Percentiles rank a stretch among this genome's conserved stretches.
phyloP scores from a whole-genome alignment of 75 land plant genomes.

The Ceratopteris richardii region DNA sequence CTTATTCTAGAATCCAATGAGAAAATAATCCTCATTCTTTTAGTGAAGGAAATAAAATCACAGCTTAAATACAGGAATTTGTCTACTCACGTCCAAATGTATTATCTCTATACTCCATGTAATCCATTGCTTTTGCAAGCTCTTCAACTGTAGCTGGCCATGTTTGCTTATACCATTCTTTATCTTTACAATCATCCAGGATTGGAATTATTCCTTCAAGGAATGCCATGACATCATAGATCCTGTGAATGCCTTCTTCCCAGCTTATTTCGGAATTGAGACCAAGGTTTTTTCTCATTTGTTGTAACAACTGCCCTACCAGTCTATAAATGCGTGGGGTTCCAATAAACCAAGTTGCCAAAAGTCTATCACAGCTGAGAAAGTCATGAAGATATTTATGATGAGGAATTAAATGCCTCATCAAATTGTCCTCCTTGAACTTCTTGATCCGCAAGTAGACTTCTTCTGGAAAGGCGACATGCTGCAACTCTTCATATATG shows the following conservation, averaged over 20 bases:
- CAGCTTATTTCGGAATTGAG: background rate
- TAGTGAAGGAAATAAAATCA: no score
- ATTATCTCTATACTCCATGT: background rate
- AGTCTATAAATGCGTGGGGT: constrained; percentile 3
- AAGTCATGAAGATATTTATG: background rate
- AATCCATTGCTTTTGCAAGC: background rate
- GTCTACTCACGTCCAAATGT: constrained; percentile 1
- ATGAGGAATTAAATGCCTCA: background rate
- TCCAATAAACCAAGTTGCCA: background rate
- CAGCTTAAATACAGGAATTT: background rate
- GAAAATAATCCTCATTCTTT: no score
- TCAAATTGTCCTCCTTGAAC: background rate
- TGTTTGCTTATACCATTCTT: constrained; percentile 1
- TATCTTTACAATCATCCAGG: background rate
- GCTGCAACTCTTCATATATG: background rate
- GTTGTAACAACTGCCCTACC: background rate
- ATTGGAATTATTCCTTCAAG: background rate
- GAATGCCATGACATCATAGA: background rate
- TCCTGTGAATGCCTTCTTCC: background rate
- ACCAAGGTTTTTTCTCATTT: background rate
- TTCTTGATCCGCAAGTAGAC: constrained; percentile 1
- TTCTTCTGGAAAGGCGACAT: background rate
- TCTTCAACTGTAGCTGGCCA: constrained; percentile 1
- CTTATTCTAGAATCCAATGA: background rate
- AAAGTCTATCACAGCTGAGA: background rate